Evolutionary conservation across 495 filamentous ascomycete species (phyloP).

Genomic region (Letharia columbiana): DNA sequence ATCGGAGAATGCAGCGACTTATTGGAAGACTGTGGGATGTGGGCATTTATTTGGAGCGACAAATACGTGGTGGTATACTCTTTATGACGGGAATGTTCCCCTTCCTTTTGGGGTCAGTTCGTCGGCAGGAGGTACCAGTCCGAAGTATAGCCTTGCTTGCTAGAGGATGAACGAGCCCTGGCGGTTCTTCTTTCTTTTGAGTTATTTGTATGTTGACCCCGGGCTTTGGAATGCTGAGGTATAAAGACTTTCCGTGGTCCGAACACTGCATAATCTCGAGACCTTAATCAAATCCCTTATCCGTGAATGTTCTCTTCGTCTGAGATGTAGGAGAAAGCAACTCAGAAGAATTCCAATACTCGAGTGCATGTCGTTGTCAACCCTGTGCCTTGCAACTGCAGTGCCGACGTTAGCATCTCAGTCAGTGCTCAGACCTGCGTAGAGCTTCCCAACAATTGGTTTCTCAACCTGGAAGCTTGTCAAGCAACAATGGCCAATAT

Average conservation of each 20-base stretch:
- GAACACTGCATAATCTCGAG: too few species aligned
- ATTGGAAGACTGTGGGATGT: conserved; percentile 73
- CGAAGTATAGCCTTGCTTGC: background rate
- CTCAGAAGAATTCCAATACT: too few species aligned
- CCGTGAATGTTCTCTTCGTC: too few species aligned
- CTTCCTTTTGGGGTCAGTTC: background rate
- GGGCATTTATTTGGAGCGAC: conserved; percentile 47
- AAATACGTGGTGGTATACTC: conserved; percentile 56
- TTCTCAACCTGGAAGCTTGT: conserved; percentile 15
- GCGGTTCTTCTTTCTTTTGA: too few species aligned
- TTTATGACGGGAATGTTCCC: conserved; percentile 3
- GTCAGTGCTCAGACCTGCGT: background rate
- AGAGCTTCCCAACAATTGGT: conserved; percentile 15
- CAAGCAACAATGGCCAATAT: conserved; percentile 17
- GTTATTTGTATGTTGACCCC: too few species aligned
- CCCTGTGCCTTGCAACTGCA: too few species aligned
- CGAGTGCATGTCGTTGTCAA: too few species aligned
- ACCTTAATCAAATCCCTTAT: too few species aligned
- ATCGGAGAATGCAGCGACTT: conserved; percentile 58
- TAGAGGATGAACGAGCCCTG: background rate
- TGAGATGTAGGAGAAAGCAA: too few species aligned
- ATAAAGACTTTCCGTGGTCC: too few species aligned
- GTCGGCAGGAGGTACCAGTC: conserved; percentile 8
- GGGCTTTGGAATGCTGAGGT: too few species aligned
- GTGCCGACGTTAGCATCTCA: too few species aligned